Base-by-base conservation (phyloP, 1,284 basidiomycete species). In the Cutaneotrichosporon mucoides region DNA sequence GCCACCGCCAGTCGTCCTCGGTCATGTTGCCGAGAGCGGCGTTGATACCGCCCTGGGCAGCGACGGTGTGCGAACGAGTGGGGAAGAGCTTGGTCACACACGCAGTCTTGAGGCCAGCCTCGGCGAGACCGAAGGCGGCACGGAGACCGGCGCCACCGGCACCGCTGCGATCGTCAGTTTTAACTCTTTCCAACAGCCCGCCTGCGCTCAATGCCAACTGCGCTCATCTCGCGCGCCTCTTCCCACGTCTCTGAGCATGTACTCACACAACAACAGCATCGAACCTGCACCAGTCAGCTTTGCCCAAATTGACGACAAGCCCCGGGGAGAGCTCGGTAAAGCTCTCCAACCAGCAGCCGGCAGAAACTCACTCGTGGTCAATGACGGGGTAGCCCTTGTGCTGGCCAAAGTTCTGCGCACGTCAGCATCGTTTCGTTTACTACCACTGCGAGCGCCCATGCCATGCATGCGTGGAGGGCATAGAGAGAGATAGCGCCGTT, bases 11-110 rank as follows among this genome's bases (percentile, higher is more conserved):
- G 79, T 97, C 93, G 75, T 97, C 93, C 80, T 97, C 93, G 11
- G 92, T 95, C 91, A 96, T 95, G 83, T 99, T 99, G 63, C 95
- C 96, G 59, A 99, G 85, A 48, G 96, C 96, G 72, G 96, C 95
- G 81, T 99, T 99, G 79, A 99, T 95, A 80, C 96, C 96, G 76
- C 96, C 96, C 84, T 98, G 95, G 56, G 96, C 96, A 64, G 96
- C 96, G 68, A 99, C 96, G 44, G 96, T 99, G 79, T 99, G 96
- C 81, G 89, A 93, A 79, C 96, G 86, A 35, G 96, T 99, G n/a
- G 96, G 96, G 84, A 99, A 99, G 33, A 99, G 85, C 81, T 99
- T 99, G 69, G 95, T 95, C 78, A 98, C 97, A 79, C 95, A 98
- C 34, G 92, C 93, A 43, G 92, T 99, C 79, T 98, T 99, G 79